Evolutionary conservation across 345 rosid species (phyloP), one percentile per base, ranked within the genome.

Genomic region (Citrus australasica): DNA sequence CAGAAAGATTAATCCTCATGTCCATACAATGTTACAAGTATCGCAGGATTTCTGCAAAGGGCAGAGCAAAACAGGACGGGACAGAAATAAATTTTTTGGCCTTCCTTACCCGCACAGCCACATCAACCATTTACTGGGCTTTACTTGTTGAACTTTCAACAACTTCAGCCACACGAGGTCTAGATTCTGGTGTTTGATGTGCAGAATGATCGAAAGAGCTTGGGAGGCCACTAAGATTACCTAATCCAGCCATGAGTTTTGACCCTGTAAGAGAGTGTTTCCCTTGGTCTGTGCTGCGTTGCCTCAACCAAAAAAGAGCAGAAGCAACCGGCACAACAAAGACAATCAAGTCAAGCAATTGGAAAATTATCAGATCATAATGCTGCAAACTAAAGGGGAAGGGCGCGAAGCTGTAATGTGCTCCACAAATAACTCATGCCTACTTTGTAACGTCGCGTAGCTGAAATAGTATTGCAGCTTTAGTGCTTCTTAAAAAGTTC

Each of bases 231-330:
- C 80, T 83, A 38, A 85, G 89, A 61, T 90, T 92, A 66, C 84
- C 86, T 63, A 83, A 74, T 72, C 73, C 67, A 67, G 77, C 62
- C 76, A 75, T 38, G 75, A 75, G 76, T 73, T 76, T 87, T 74
- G 62, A 58, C 84, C 84, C 71, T 76, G 72, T 48, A 63, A 72
- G 72, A 28, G 75, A 37, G 60, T 76, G 83, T 76, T 83, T 32
- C 81, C 86, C 92, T 77, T 87, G 91, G 81, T 92, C 91, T 19
- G 97, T 91, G 82, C 91, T 92, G 9, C 95, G 90, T 69, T 89
- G 91, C 84, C 97, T 88, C 86, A 91, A 88, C 79, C 85, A 82
- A 79, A 82, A 85, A 60, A 91, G 88, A 71, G 97, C 93, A 83
- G 86, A 82, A 67, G 97, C 86, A 87, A 92, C 95, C 97, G 91